Evolutionary conservation across 495 filamentous ascomycete species (phyloP).

Genomic region (Hyphodiscus hymeniophilus): DNA sequence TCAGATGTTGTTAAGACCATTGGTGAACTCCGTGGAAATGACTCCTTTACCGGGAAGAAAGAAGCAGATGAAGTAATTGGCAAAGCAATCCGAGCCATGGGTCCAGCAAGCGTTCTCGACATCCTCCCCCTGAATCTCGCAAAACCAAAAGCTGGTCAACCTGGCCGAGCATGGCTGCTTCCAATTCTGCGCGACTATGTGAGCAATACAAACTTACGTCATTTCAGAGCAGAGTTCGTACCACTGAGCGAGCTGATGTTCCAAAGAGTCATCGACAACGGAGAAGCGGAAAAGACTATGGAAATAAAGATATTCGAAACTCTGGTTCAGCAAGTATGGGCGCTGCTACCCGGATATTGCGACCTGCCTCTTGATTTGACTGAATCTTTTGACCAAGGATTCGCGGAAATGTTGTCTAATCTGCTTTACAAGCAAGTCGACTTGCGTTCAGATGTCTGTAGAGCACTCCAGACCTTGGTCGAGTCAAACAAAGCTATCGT

Average conservation of each 20-base stretch:
- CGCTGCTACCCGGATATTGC: slow-evolving; percentile 89
- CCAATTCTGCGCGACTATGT: slow-evolving; percentile 81
- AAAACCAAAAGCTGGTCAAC: slow-evolving; percentile 63
- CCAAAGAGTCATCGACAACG: slow-evolving; percentile 76
- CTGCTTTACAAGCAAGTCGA: slow-evolving; percentile 88
- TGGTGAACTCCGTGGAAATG: slow-evolving; percentile 81
- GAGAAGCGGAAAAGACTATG: slow-evolving; percentile 73
- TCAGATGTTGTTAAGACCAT: slow-evolving; percentile 63
- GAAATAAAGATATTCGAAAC: slow-evolving; percentile 98
- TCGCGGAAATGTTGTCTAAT: slow-evolving; percentile 85
- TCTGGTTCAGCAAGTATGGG: slow-evolving; percentile 91
- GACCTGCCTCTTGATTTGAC: slow-evolving; percentile 75
- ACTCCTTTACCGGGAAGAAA: slow-evolving; percentile 88
- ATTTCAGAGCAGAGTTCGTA: slow-evolving; percentile 80
- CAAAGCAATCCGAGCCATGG: slow-evolving; percentile 79
- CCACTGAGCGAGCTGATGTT: slow-evolving; percentile 86
- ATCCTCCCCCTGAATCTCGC: slow-evolving; percentile 80
- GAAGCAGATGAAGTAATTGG: slow-evolving; percentile 86
- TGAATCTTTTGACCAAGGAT: slow-evolving; percentile 73
- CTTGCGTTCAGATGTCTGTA: slow-evolving; percentile 77
- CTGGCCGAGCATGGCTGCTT: slow-evolving; percentile 89
- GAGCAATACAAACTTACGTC: slow-evolving; percentile 71
- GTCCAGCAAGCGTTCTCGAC: slow-evolving; percentile 68
- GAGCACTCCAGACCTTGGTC: slow-evolving; percentile 73
- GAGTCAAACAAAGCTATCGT: slow-evolving; percentile 81